These are phyloP conservation scores for Cardiospermum halicacabum DNA, from an alignment of 345 rosid genomes.

Conservation along the genomic window DNA sequence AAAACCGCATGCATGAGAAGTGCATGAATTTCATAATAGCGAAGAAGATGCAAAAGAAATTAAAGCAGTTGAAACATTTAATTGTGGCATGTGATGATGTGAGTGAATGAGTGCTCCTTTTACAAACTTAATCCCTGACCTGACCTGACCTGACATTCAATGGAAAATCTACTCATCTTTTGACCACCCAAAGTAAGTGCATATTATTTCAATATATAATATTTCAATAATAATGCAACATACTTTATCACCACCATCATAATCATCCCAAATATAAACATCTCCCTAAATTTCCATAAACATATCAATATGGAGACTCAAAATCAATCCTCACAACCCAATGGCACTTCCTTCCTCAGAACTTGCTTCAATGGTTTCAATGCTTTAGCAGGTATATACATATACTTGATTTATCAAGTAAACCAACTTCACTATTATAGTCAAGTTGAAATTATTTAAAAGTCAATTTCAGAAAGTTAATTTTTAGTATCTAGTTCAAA, in stretches of 20 bases:
- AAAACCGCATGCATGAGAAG: not conserved
- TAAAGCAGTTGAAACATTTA: too few species aligned
- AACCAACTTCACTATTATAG: too few species aligned
- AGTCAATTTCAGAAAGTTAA: too few species aligned
- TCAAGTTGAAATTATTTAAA: too few species aligned
- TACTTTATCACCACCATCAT: conserved; percentile 6
- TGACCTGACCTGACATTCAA: too few species aligned
- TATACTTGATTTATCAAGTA: too few species aligned
- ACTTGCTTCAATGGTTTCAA: conserved; percentile 76
- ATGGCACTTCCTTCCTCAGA: conserved; percentile 50
- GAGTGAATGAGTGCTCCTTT: conserved; percentile 7
- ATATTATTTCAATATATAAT: not conserved
- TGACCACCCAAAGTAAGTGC: conserved; percentile 5
- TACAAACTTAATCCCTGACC: not conserved
- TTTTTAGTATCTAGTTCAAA: too few species aligned
- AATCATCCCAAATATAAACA: too few species aligned
- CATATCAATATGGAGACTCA: conserved; percentile 30
- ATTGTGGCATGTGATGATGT: not conserved
- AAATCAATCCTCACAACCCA: conserved; percentile 21
- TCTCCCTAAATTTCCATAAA: not conserved
- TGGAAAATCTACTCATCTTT: conserved; percentile 41
- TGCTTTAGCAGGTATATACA: conserved; percentile 44
- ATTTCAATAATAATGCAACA: not conserved
- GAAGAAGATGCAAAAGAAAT: too few species aligned
- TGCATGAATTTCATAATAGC: too few species aligned